A percentile compares a stretch with the other conserved stretches of the same genome.
Evolutionary conservation across 78 protist genomes (phyloP).

Genomic region (Isochrysis galbana): DNA sequence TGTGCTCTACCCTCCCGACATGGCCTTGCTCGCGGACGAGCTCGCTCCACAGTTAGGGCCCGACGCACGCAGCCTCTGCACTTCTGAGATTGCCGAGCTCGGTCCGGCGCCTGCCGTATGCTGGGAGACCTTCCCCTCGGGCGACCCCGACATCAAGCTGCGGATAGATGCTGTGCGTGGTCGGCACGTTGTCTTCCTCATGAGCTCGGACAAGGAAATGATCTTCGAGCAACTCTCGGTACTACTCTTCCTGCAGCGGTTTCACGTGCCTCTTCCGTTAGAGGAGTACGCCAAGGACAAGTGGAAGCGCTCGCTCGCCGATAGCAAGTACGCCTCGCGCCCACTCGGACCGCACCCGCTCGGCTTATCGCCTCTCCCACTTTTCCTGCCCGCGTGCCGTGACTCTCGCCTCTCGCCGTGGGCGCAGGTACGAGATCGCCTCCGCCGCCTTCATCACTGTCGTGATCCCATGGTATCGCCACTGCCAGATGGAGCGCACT

Average conservation of each 20-base stretch:
- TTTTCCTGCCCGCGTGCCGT: background rate
- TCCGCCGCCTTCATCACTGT: background rate
- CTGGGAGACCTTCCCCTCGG: background rate
- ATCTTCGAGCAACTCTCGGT: background rate
- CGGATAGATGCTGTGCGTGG: background rate
- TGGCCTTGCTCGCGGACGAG: background rate
- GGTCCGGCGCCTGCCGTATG: background rate
- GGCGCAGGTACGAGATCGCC: background rate
- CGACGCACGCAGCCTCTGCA: background rate
- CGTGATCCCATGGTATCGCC: background rate
- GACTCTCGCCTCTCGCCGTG: background rate
- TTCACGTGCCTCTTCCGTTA: background rate
- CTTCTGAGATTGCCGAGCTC: background rate
- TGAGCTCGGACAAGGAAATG: background rate
- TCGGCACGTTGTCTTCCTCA: background rate
- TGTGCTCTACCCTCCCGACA: background rate
- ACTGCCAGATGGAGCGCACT: constrained; percentile 32
- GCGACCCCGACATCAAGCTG: constrained; percentile 9
- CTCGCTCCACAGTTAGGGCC: background rate
- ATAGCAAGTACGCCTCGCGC: background rate
- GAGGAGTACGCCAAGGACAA: background rate
- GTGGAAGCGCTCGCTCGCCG: background rate
- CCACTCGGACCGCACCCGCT: background rate
- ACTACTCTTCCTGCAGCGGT: background rate
- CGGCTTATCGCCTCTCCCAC: background rate